phyloP scores from a whole-genome alignment of 169 alveolate species.

The Theileria parva region DNA sequence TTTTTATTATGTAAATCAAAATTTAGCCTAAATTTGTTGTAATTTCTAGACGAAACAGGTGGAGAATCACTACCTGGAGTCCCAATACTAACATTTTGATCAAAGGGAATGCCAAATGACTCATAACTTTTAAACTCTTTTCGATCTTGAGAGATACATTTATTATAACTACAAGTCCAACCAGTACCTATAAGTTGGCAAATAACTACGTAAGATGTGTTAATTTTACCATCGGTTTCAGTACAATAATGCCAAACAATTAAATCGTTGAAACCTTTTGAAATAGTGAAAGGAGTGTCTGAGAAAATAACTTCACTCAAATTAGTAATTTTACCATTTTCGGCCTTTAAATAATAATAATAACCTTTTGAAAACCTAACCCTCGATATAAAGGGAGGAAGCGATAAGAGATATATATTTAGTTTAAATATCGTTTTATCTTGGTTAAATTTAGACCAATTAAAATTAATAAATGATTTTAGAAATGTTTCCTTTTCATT shows the following conservation, averaged over 20 bases:
- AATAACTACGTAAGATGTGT: slow-evolving; percentile 39
- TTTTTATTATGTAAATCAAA: background rate
- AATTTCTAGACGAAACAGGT: background rate
- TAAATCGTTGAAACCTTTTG: slow-evolving; percentile 18
- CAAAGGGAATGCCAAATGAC: background rate
- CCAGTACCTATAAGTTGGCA: slow-evolving; percentile 17
- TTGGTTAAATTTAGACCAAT: background rate
- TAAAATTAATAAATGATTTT: background rate
- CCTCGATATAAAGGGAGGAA: slow-evolving; percentile 6
- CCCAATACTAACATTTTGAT: background rate
- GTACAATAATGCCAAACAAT: slow-evolving; percentile 50
- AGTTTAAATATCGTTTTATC: background rate
- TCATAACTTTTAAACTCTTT: slow-evolving; percentile 42
- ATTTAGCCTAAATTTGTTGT: background rate
- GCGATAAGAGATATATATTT: background rate
- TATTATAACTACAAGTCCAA: slow-evolving; percentile 17
- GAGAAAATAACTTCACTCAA: slow-evolving; percentile 37
- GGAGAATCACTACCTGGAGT: too few species aligned
- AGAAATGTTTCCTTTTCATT: slow-evolving; percentile 8
- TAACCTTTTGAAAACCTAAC: background rate
- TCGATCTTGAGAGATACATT: slow-evolving; percentile 20
- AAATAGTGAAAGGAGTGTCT: slow-evolving; percentile 8
- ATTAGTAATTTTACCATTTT: background rate
- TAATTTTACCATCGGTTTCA: slow-evolving; percentile 1
- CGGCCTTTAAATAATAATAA: background rate